These are phyloP conservation scores for Yamadazyma sp. DNA, from an alignment of 805 yeast species.

Conservation along the genomic window DNA sequence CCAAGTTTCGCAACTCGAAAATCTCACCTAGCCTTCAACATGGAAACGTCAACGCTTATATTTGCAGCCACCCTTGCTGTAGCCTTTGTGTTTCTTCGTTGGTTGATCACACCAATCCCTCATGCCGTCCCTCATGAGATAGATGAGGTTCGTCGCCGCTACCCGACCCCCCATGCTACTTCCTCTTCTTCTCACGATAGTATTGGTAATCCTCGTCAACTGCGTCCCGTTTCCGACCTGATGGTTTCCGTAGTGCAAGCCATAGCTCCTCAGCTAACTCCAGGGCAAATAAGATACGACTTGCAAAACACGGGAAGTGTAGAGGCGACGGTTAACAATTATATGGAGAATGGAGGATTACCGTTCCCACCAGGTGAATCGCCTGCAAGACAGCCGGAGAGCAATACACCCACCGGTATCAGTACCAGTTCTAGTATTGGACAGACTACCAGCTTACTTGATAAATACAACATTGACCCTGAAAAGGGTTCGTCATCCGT, in stretches of 20 bases:
- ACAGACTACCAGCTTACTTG: slow-evolving; percentile 26
- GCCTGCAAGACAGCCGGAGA: slow-evolving; percentile 18
- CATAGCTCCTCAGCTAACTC: slow-evolving; percentile 71
- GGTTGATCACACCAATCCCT: slow-evolving; percentile 63
- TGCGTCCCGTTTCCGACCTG: slow-evolving; percentile 55
- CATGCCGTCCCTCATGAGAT: slow-evolving; percentile 26
- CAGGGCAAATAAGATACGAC: slow-evolving; percentile 70
- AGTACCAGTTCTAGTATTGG: slow-evolving; percentile 28
- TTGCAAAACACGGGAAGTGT: slow-evolving; percentile 78
- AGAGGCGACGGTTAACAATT: slow-evolving; percentile 73
- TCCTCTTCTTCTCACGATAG: background rate
- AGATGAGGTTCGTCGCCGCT: slow-evolving; percentile 12
- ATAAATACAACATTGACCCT: slow-evolving; percentile 43
- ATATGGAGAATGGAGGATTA: slow-evolving; percentile 57
- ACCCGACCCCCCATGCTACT: background rate
- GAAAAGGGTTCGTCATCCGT: slow-evolving; percentile 15
- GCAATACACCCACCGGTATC: slow-evolving; percentile 10
- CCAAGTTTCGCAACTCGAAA: background rate
- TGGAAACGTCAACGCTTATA: slow-evolving; percentile 57
- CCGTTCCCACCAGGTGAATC: slow-evolving; percentile 52
- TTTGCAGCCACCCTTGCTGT: slow-evolving; percentile 49
- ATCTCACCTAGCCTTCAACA: slow-evolving; percentile 15
- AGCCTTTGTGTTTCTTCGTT: slow-evolving; percentile 61
- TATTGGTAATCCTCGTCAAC: slow-evolving; percentile 1
- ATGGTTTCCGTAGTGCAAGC: slow-evolving; percentile 88